A percentile compares a stretch with the other conserved stretches of the same genome.
Conservation (phyloP, 2,329 filamentous ascomycete genomes). For the Diplodia seriata region DNA sequence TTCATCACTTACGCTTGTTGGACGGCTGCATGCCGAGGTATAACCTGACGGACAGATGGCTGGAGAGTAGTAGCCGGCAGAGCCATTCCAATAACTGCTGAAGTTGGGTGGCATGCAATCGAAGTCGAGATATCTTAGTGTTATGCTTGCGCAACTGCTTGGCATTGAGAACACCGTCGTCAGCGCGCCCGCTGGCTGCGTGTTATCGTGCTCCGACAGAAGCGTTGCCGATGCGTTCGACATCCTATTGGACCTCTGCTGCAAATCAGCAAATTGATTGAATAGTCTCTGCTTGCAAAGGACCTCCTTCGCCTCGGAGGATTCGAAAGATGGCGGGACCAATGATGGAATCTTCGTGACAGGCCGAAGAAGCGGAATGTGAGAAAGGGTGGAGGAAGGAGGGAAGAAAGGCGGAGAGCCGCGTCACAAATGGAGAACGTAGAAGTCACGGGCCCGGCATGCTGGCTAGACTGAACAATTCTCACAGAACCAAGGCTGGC, state of each 20-base stretch:
- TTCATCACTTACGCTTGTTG: neutral
- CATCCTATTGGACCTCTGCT: neutral
- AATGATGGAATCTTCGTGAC: neutral
- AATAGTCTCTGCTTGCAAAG: neutral
- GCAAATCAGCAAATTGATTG: neutral
- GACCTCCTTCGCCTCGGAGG: neutral
- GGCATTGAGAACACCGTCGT: conserved; percentile 12
- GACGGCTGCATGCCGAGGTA: neutral
- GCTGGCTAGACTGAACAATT: neutral
- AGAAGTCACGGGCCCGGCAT: neutral
- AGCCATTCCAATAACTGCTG: neutral
- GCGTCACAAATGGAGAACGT: neutral
- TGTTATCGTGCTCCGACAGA: neutral
- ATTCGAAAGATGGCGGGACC: neutral
- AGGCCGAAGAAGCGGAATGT: neutral
- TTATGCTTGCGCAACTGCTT: neutral
- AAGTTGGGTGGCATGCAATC: neutral
- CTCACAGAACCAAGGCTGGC: conserved; percentile 2
- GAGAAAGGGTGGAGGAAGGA: neutral
- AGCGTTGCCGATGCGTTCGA: neutral
- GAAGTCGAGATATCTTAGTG: neutral
- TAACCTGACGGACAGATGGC: neutral
- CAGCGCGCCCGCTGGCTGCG: conserved; percentile 2
- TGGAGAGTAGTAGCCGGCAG: conserved; percentile 3
- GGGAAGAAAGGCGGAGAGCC: neutral